Evolutionary conservation across 2,329 filamentous ascomycete genomes (phyloP).

Genomic region (Cladophialophora chaetospira): DNA sequence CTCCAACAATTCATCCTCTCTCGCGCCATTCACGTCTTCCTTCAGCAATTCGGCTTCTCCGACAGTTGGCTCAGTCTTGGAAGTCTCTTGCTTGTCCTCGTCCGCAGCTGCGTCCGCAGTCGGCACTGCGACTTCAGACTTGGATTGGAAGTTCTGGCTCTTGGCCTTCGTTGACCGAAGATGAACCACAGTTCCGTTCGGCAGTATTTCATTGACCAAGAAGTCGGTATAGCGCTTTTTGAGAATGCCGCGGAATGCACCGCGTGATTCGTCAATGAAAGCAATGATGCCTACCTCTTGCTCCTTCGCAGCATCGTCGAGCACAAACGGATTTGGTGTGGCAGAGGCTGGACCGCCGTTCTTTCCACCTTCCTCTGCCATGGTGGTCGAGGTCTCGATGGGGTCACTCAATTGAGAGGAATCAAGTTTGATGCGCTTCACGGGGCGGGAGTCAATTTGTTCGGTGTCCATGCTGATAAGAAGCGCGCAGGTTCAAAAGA

Average conservation of each 20-base stretch:
- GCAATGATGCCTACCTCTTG: conserved; percentile 62
- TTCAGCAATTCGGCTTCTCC: neutral
- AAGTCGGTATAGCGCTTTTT: conserved; percentile 89
- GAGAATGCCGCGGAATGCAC: conserved; percentile 64
- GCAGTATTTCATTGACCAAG: conserved; percentile 82
- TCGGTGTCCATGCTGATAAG: conserved; percentile 2
- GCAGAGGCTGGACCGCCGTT: neutral
- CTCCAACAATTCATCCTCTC: neutral
- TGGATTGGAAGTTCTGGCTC: conserved; percentile 31
- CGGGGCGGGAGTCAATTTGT: conserved; percentile 9
- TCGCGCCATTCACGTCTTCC: neutral
- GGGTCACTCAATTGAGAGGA: conserved; percentile 2
- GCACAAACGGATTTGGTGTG: neutral
- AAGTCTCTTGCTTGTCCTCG: neutral
- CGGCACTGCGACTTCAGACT: neutral
- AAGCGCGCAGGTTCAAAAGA: neutral
- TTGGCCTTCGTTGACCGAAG: conserved; percentile 51
- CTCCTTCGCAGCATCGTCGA: conserved; percentile 39
- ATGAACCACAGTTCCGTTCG: conserved; percentile 74
- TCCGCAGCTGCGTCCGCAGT: too few species aligned
- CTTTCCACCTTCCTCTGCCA: neutral
- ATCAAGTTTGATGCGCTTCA: conserved; percentile 33
- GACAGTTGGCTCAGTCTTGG: too few species aligned
- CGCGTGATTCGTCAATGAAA: conserved; percentile 60
- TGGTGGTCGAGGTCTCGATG: neutral